phyloP scores from a whole-genome alignment of 2,329 filamentous ascomycete species.

The Pyrenochaeta sp. region DNA sequence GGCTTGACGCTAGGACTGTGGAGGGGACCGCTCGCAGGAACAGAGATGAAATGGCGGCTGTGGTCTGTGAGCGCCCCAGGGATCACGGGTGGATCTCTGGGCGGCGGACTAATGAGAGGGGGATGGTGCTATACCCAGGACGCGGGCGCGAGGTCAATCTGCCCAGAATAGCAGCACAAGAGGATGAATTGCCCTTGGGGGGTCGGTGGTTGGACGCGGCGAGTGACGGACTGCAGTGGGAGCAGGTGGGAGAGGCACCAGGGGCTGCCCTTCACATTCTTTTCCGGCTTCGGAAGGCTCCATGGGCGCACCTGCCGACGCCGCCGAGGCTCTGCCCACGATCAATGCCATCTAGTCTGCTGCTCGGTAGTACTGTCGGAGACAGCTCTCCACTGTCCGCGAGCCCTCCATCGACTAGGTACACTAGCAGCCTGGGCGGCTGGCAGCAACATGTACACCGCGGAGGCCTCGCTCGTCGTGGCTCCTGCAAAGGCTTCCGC shows the following conservation, averaged over 20 bases:
- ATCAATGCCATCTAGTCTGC: background rate
- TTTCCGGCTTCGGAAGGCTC: slow-evolving; percentile 9
- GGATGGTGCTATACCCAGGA: slow-evolving; percentile 24
- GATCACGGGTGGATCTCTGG: slow-evolving; percentile 23
- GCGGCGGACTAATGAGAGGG: slow-evolving; percentile 30
- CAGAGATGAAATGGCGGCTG: slow-evolving; percentile 37
- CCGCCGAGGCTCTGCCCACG: slow-evolving; percentile 18
- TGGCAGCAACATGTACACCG: slow-evolving; percentile 3
- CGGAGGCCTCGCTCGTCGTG: background rate
- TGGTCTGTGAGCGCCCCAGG: slow-evolving; percentile 37
- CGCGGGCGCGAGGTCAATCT: slow-evolving; percentile 20
- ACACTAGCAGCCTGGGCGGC: background rate
- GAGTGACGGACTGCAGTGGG: slow-evolving; percentile 8
- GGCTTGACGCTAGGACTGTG: slow-evolving; percentile 42
- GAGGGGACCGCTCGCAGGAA: slow-evolving; percentile 35
- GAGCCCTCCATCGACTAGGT: background rate
- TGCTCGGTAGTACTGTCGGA: background rate
- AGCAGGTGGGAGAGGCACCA: slow-evolving; percentile 4
- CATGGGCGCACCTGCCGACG: slow-evolving; percentile 11
- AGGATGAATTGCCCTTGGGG: background rate
- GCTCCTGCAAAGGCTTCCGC: background rate
- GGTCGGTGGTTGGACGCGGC: slow-evolving; percentile 19
- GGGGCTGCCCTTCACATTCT: slow-evolving; percentile 4
- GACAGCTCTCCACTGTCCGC: background rate
- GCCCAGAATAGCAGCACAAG: slow-evolving; percentile 28